These are phyloP conservation scores for Syzygium malaccense DNA, from an alignment of 441 rosid genomes.

Conservation along the genomic window DNA sequence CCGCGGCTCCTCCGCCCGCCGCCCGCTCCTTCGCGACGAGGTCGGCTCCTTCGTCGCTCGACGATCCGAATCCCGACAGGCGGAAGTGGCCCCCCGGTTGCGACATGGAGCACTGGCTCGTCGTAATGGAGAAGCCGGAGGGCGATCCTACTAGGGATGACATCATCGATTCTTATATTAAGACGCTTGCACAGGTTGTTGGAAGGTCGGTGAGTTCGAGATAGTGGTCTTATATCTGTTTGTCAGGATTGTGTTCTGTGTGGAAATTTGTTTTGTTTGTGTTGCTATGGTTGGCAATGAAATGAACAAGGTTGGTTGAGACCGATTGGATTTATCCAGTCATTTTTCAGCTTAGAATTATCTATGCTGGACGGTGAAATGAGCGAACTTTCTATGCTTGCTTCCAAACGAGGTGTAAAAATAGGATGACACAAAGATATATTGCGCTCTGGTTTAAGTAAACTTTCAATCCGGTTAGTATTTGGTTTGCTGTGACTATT, in stretches of 20 bases:
- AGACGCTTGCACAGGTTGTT: conserved; percentile 51
- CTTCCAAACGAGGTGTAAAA: too few relatives aligned
- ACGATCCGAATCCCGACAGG: conserved; percentile 58
- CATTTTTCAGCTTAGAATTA: not conserved
- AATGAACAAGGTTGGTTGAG: not conserved
- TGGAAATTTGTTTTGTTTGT: not conserved
- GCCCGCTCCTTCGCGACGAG: conserved; percentile 34
- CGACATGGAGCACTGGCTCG: conserved; percentile 84
- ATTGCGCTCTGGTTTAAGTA: not conserved
- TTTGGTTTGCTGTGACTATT: not conserved
- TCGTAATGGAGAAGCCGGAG: conserved; percentile 64
- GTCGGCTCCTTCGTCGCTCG: conserved; percentile 40
- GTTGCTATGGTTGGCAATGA: not conserved
- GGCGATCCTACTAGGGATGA: conserved; percentile 69
- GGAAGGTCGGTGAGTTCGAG: conserved; percentile 43
- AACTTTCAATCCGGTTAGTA: not conserved
- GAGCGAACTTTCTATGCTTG: not conserved
- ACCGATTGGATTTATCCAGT: too few relatives aligned
- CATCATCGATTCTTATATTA: conserved; percentile 65
- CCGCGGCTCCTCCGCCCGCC: too few relatives aligned
- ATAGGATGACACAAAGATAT: too few relatives aligned
- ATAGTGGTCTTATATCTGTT: not conserved
- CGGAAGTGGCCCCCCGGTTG: conserved; percentile 21
- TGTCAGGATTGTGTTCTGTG: not conserved
- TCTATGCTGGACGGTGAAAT: not conserved